Base-by-base conservation (phyloP, 768 basidiomycete species). In the Hemileccinum rubropunctum region DNA sequence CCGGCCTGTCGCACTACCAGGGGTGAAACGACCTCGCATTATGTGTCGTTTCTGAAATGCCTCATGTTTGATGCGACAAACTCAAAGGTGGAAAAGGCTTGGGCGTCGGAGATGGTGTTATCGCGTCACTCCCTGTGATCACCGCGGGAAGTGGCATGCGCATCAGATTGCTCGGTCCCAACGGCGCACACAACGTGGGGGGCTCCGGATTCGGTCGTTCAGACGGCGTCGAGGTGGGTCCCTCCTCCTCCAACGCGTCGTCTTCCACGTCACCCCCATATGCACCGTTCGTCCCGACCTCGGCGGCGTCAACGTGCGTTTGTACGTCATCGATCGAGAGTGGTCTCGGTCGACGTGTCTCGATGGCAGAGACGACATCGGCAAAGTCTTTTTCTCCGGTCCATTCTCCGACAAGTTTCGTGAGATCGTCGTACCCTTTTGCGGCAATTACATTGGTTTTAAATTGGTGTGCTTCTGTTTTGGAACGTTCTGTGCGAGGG, bases 321-420 rank as follows among this genome's bases (percentile, higher is more conserved):
- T 21, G 35, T 8, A 39, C n/a, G 27, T 48, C 57, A 11, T 55
- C 54, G 23, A 48, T 35, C 23, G 48, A 50, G 11, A 66, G 63
- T 6, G 45, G 52, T 27, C 66, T 56, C 33, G 53, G 57, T 46
- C 51, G 55, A 46, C 65, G 63, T 14, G 57, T 18, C 28, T 62
- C 52, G 45, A 89, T 80, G 1, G 75, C 72, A 35, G 73, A 56
- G 20, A 76, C 72, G 21, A 88, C 79, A 9, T 78, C 73, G 8
- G 69, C 64, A 50, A 87, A 78, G 43, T 88, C 86, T 32, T 78
- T 71, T 56, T 83, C 79, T 14, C 86, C 87, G 2, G 76, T 77
- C 77, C 78, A 80, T 4, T 64, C 58, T 8, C 77, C 81, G 12
- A 81, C 78, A 4, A 81, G 56, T 12, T 75, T 71, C 0, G 71